Percentiles rank a stretch among this genome's conserved stretches.
These are phyloP conservation scores for Agastache rugosa DNA, from an alignment of 257 asterid genomes.

Conservation along the genomic window DNA sequence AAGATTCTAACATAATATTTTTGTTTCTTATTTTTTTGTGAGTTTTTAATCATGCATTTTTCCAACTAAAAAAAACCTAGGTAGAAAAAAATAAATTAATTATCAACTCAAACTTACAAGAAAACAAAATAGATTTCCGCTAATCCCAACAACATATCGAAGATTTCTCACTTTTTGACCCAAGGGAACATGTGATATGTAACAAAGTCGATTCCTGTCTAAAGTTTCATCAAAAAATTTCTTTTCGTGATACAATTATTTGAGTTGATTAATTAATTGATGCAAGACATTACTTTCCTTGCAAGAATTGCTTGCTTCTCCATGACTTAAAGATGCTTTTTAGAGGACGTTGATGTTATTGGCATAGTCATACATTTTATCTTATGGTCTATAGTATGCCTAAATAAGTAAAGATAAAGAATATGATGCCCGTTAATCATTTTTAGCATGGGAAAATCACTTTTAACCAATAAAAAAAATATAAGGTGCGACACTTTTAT, in stretches of 20 bases:
- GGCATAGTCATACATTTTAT: neutral
- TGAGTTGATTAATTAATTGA: neutral
- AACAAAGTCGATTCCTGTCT: neutral
- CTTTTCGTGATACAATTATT: constrained; percentile 6
- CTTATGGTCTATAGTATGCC: neutral
- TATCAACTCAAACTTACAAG: neutral
- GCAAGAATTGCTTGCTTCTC: neutral
- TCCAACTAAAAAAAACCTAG: too few species aligned
- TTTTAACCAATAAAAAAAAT: too few species aligned
- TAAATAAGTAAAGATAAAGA: too few species aligned
- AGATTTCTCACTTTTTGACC: neutral
- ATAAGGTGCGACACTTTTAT: too few species aligned
- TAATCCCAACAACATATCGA: neutral
- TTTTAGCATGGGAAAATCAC: too few species aligned
- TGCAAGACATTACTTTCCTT: neutral
- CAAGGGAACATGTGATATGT: neutral
- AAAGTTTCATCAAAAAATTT: neutral
- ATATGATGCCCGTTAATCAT: too few species aligned
- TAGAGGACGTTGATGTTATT: constrained; percentile 16
- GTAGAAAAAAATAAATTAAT: too few species aligned
- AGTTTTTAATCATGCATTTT: too few species aligned
- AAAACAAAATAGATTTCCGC: neutral
- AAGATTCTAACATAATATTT: too few species aligned
- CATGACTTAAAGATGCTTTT: constrained; percentile 17
- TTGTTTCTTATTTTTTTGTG: too few species aligned